A percentile compares a stretch with the other conserved stretches of the same genome.
Evolutionary conservation across 2,329 filamentous ascomycete species (phyloP).

Genomic region (Sarocladiaceae sp.): DNA sequence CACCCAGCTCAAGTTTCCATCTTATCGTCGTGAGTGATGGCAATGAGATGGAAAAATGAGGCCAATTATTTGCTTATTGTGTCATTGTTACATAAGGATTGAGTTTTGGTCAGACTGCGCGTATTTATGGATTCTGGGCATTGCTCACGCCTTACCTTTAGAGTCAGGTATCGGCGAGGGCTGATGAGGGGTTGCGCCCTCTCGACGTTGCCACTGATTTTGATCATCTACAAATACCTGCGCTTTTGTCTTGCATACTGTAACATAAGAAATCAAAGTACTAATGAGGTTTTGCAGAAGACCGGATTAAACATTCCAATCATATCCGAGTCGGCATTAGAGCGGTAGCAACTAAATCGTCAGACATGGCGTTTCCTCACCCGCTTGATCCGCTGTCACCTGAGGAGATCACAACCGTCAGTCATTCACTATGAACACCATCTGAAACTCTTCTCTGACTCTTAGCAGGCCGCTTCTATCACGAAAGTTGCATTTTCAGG

Average conservation of each 20-base stretch:
- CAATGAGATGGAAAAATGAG: too few species aligned
- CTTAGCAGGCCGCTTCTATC: slow-evolving; percentile 18
- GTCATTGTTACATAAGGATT: neutral
- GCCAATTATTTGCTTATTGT: slow-evolving; percentile 20
- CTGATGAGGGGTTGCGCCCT: neutral
- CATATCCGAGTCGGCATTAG: too few species aligned
- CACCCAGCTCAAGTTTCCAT: too few species aligned
- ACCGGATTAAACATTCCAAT: too few species aligned
- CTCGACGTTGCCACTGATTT: too few species aligned
- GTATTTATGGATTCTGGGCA: neutral
- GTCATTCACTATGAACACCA: neutral
- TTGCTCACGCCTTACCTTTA: neutral
- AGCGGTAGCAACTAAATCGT: too few species aligned
- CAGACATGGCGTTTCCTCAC: neutral
- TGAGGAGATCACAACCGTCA: neutral
- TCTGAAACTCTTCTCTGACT: neutral
- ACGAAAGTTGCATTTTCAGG: slow-evolving; percentile 18
- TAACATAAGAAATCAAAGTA: too few species aligned
- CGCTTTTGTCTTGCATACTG: too few species aligned
- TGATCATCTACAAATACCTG: too few species aligned
- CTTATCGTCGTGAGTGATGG: too few species aligned
- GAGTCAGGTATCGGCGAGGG: slow-evolving; percentile 2
- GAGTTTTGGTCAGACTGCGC: neutral
- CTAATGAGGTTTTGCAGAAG: too few species aligned
- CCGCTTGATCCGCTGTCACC: slow-evolving; percentile 3